Conservation (phyloP, 257 asterid species). For the Nicotiana attenuata region DNA sequence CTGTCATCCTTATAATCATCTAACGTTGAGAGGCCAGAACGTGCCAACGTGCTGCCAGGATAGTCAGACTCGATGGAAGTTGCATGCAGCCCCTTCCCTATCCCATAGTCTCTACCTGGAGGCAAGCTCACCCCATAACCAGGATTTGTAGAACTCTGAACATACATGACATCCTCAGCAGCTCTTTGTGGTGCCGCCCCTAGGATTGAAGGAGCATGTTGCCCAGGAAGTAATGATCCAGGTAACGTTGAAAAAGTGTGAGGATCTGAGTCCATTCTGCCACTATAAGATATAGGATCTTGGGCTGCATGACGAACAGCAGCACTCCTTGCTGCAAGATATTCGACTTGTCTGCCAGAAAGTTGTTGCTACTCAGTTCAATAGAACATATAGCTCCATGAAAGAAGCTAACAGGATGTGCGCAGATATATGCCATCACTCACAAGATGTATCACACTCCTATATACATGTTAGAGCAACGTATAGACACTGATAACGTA, state of each 20-base stretch:
- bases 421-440: not conserved
- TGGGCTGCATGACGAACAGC: slow-evolving; percentile 32
- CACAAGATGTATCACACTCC: not conserved
- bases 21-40: slow-evolving; percentile 49
- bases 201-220: slow-evolving; percentile 74
- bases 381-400: slow-evolving; percentile 35
- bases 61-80: slow-evolving; percentile 56
- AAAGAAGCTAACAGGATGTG: slow-evolving; percentile 32
- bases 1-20: slow-evolving; percentile 70
- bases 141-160: slow-evolving; percentile 70
- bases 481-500: not conserved
- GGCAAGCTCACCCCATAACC: slow-evolving; percentile 99
- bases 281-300: slow-evolving; percentile 65
- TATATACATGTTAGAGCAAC: not conserved
- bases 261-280: slow-evolving; percentile 69
- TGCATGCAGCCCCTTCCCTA: slow-evolving; percentile 77
- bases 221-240: slow-evolving; percentile 66
- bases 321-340: slow-evolving; percentile 71
- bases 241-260: slow-evolving; percentile 50
- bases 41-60: slow-evolving; percentile 49
- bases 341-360: slow-evolving; percentile 98
- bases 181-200: slow-evolving; percentile 84
- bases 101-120: slow-evolving; percentile 96
- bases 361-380: slow-evolving; percentile 66
- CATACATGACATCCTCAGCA: slow-evolving; percentile 59